phyloP scores from a whole-genome alignment of 225 moss, liverwort and hornwort genomes.

The Antitrichia curtipendula region DNA sequence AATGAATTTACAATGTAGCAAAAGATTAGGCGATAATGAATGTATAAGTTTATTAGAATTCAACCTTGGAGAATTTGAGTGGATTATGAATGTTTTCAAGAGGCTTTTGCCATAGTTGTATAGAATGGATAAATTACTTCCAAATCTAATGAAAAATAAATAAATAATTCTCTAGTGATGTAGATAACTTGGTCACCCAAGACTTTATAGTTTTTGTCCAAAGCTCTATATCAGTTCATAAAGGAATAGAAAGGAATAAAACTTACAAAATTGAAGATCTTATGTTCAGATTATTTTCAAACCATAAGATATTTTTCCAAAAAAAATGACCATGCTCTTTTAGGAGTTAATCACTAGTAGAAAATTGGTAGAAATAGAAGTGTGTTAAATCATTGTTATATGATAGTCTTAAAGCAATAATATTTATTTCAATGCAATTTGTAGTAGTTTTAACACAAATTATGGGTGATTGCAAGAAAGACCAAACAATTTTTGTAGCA shows the following conservation, averaged over 20 bases:
- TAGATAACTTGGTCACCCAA: background rate
- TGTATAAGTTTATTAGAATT: background rate
- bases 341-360: background rate
- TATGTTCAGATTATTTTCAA: background rate
- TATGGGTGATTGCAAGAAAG: too few relatives aligned
- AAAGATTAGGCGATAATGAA: background rate
- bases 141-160: background rate
- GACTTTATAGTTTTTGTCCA: background rate
- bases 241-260: background rate
- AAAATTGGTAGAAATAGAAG: background rate
- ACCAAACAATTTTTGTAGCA: too few relatives aligned
- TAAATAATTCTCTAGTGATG: background rate
- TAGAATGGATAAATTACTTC: background rate
- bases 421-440: too few relatives aligned
- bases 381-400: background rate
- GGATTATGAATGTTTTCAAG: background rate
- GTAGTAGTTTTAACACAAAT: background rate
- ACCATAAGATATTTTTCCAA: background rate
- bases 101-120: background rate
- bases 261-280: background rate
- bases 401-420: background rate
- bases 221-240: rapidly evolving
- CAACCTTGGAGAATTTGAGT: rapidly evolving
- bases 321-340: background rate
- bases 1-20: background rate